Evolutionary conservation across 192 early-diverging fungal species (phyloP).

Genomic region (Bifiguratus adelaidae): DNA sequence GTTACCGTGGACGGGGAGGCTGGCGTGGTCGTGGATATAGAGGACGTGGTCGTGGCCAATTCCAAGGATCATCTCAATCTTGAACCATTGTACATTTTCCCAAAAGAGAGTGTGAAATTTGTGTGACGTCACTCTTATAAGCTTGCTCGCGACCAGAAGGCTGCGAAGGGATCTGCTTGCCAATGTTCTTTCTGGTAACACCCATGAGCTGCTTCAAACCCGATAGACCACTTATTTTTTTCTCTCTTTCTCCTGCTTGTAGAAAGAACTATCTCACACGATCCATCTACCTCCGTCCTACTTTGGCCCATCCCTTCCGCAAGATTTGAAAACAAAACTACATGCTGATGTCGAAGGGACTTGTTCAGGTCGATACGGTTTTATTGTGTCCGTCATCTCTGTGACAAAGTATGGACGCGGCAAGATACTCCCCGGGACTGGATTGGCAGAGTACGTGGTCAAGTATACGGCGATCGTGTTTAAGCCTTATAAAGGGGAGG

Average conservation of each 20-base stretch:
- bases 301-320: conserved; percentile 74
- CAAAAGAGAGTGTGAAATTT: conserved; percentile 3
- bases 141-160: not conserved
- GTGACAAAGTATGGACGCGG: conserved; percentile 73
- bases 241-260: not conserved
- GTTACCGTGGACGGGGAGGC: conserved; percentile 44
- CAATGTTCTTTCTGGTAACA: too few relatives aligned
- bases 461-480: conserved; percentile 91
- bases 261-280: conserved; percentile 87
- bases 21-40: conserved; percentile 31
- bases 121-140: not conserved
- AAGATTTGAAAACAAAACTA: conserved; percentile 68
- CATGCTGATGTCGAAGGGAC: conserved; percentile 93
- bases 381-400: conserved; percentile 82
- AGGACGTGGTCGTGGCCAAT: conserved; percentile 20
- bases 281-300: conserved; percentile 90
- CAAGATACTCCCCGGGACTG: conserved; percentile 65
- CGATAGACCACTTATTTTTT: conserved; percentile 1
- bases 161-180: too few relatives aligned
- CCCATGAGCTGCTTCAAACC: too few relatives aligned
- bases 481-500: conserved; percentile 95
- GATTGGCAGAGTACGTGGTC: conserved; percentile 88
- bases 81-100: too few relatives aligned
- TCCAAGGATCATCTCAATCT: too few relatives aligned
- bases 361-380: conserved; percentile 87